Conservation (phyloP, 768 basidiomycete genomes). For the Ramaria sp. region DNA sequence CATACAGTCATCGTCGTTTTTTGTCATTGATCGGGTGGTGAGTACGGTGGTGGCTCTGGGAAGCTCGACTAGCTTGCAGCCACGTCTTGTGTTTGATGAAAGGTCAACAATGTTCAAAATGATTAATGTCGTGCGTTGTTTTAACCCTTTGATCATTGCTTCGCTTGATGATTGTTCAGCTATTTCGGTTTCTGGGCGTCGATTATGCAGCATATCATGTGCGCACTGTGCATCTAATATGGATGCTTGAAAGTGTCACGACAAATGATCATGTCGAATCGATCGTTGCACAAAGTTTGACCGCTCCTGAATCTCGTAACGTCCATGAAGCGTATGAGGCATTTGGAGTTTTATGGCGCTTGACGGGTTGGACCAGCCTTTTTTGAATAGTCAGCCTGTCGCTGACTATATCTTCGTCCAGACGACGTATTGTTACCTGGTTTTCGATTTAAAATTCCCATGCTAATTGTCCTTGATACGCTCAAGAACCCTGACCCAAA, state of each 20-base stretch:
- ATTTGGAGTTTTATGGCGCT: slow-evolving; percentile 87
- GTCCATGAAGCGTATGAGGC: slow-evolving; percentile 63
- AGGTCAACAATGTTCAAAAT: slow-evolving; percentile 47
- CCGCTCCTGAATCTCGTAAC: slow-evolving; percentile 36
- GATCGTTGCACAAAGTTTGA: slow-evolving; percentile 61
- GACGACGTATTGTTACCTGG: slow-evolving; percentile 80
- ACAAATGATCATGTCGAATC: slow-evolving; percentile 61
- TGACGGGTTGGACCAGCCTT: slow-evolving; percentile 45
- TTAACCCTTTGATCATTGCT: slow-evolving; percentile 7
- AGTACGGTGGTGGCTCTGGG: slow-evolving; percentile 47
- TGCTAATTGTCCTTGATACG: slow-evolving; percentile 81
- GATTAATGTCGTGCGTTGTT: slow-evolving; percentile 35
- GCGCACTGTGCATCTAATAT: slow-evolving; percentile 69
- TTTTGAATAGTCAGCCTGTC: slow-evolving; percentile 10
- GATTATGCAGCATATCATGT: slow-evolving; percentile 65
- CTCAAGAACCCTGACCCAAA: slow-evolving; percentile 66
- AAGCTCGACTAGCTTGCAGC: slow-evolving; percentile 36
- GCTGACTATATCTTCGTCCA: slow-evolving; percentile 18
- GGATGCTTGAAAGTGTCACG: slow-evolving; percentile 57
- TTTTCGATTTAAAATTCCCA: slow-evolving; percentile 69
- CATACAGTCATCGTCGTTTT: slow-evolving; percentile 50
- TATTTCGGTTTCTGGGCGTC: slow-evolving; percentile 65
- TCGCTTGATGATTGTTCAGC: slow-evolving; percentile 23
- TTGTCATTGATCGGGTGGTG: slow-evolving; percentile 53
- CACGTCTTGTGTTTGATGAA: slow-evolving; percentile 44